phyloP scores from a whole-genome alignment of 2,329 filamentous ascomycete genomes.

The Aspergillus pseudoviridinutans region DNA sequence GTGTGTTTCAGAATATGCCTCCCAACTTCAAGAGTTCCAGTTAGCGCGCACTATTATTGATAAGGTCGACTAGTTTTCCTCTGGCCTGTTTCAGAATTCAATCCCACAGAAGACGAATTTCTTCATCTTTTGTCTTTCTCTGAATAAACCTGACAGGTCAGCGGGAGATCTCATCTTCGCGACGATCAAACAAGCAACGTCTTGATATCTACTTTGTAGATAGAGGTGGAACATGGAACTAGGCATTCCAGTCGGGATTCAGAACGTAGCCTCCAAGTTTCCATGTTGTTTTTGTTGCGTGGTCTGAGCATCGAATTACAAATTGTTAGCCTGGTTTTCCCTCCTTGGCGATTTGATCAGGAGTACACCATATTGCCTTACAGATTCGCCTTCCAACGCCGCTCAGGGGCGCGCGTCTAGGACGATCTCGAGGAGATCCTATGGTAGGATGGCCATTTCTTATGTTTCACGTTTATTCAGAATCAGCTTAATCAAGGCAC shows the following conservation, averaged over 20 bases:
- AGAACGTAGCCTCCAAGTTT: neutral
- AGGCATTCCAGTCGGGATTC: neutral
- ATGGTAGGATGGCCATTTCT: neutral
- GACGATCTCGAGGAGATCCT: neutral
- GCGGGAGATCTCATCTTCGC: neutral
- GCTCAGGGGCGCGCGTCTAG: slow-evolving; percentile 8
- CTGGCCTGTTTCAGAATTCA: neutral
- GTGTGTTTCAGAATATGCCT: neutral
- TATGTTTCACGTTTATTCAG: neutral
- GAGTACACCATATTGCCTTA: neutral
- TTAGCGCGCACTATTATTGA: neutral
- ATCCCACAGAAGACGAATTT: neutral
- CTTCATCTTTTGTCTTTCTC: neutral
- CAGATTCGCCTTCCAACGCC: slow-evolving; percentile 1
- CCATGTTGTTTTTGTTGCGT: neutral
- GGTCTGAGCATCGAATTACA: neutral
- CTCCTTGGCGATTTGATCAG: neutral
- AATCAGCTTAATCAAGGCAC: neutral
- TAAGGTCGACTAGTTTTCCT: neutral
- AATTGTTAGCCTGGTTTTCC: neutral
- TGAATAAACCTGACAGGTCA: neutral
- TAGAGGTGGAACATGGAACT: neutral
- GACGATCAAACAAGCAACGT: neutral
- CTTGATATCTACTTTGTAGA: too few relatives aligned
- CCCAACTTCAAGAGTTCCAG: neutral